Evolutionary conservation across 805 yeast species (phyloP).

Genomic region (Yamadazyma endophytica): DNA sequence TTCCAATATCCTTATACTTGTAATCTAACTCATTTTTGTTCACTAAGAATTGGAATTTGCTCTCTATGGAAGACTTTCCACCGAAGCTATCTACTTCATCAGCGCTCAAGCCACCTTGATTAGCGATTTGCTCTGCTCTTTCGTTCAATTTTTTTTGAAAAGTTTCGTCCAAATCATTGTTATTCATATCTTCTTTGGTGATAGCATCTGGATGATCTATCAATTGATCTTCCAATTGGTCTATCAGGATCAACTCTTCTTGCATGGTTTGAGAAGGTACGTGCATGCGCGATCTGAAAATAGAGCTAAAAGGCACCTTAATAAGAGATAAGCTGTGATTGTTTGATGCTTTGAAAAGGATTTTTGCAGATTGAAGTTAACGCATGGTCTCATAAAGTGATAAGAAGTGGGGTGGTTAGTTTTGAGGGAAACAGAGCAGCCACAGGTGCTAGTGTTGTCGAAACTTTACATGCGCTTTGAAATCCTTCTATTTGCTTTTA

Average conservation of each 20-base stretch:
- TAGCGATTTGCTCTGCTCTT: constrained; percentile 34
- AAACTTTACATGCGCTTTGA: too few species aligned
- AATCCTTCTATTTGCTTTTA: too few species aligned
- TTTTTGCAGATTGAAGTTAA: too few species aligned
- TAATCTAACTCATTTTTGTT: constrained; percentile 29
- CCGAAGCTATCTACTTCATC: constrained; percentile 1
- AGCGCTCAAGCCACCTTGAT: constrained; percentile 3
- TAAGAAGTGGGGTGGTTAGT: too few species aligned
- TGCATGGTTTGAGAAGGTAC: too few species aligned
- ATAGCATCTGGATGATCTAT: constrained; percentile 40
- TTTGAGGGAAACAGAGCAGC: too few species aligned
- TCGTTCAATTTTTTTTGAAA: constrained; percentile 40
- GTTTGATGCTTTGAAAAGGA: too few species aligned
- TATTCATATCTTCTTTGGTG: constrained; percentile 24
- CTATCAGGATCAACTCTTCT: constrained; percentile 32
- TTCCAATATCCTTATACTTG: constrained; percentile 22
- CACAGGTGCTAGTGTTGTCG: too few species aligned
- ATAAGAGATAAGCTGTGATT: too few species aligned
- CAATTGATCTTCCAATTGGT: constrained; percentile 44
- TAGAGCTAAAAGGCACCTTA: too few species aligned
- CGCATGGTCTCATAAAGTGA: too few species aligned
- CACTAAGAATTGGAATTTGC: constrained; percentile 23
- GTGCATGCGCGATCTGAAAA: too few species aligned
- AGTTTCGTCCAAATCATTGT: constrained; percentile 34
- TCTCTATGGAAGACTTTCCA: constrained; percentile 1